Evolutionary conservation across 176 grass and related monocot species (phyloP).

Genomic region (Alloteropsis semialata): DNA sequence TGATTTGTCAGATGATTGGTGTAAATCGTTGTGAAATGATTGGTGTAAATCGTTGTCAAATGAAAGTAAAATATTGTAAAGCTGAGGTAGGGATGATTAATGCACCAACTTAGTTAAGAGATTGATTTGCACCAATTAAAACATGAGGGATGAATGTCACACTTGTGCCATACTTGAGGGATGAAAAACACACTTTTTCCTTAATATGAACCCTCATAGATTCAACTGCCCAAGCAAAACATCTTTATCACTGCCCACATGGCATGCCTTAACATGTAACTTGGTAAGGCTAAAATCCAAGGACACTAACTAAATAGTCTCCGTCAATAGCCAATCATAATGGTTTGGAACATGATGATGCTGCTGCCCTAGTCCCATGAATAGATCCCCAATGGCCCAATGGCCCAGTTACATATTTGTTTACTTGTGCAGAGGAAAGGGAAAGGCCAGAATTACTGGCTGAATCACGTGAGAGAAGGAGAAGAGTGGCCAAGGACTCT

Average conservation of each 20-base stretch:
- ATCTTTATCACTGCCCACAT: too few relatives aligned
- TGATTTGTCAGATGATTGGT: too few relatives aligned
- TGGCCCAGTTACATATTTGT: not conserved
- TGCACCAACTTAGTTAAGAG: too few relatives aligned
- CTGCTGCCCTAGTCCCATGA: not conserved
- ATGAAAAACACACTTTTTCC: too few relatives aligned
- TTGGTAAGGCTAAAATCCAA: not conserved
- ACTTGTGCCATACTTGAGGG: too few relatives aligned
- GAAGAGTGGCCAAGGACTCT: slow-evolving; percentile 77
- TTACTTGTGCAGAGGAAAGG: slow-evolving; percentile 69
- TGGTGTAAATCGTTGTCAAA: too few relatives aligned
- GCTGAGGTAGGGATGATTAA: too few relatives aligned
- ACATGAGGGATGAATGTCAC: too few relatives aligned
- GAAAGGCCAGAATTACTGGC: slow-evolving; percentile 84
- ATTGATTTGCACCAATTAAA: too few relatives aligned
- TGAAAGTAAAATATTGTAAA: too few relatives aligned
- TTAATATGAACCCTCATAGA: not conserved
- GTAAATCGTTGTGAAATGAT: too few relatives aligned
- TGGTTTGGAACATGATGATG: not conserved
- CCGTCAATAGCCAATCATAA: not conserved
- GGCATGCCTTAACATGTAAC: not conserved
- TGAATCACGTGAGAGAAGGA: slow-evolving; percentile 73
- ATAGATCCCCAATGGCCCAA: not conserved
- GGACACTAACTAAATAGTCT: not conserved
- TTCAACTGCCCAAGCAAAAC: not conserved